Conservation (phyloP, 2,329 filamentous ascomycete genomes). For the Emmonsiellopsis sp. region DNA sequence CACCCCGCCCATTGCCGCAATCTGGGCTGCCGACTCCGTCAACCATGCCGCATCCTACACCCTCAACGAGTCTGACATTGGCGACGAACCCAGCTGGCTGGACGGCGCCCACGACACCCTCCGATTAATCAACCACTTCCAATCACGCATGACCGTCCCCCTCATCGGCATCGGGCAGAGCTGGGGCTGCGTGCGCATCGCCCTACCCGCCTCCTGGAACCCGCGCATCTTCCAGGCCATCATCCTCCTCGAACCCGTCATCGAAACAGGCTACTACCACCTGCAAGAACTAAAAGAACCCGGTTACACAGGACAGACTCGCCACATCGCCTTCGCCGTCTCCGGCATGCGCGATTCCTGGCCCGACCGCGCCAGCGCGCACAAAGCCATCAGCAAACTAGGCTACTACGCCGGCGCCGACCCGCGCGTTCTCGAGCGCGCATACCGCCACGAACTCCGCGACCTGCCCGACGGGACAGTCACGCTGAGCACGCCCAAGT, state of each 20-base stretch:
- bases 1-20: not conserved
- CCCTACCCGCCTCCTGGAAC: not conserved
- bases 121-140: not conserved
- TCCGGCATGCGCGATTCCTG: not conserved
- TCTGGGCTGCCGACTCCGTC: not conserved
- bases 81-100: not conserved
- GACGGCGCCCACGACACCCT: not conserved
- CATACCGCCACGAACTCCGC: not conserved
- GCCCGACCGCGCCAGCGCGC: not conserved
- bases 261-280: not conserved
- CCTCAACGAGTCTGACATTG: not conserved
- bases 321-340: not conserved
- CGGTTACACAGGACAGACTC: not conserved
- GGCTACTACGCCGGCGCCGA: not conserved
- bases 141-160: not conserved
- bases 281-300: not conserved
- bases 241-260: not conserved
- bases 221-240: not conserved
- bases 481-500: not conserved
- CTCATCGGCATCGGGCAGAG: conserved; percentile 1
- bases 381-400: not conserved
- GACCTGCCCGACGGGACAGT: not conserved
- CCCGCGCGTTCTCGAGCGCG: not conserved
- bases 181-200: not conserved
- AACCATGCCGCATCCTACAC: not conserved